Conservation (phyloP, 306 rosid species). For the Vigna radiata region DNA sequence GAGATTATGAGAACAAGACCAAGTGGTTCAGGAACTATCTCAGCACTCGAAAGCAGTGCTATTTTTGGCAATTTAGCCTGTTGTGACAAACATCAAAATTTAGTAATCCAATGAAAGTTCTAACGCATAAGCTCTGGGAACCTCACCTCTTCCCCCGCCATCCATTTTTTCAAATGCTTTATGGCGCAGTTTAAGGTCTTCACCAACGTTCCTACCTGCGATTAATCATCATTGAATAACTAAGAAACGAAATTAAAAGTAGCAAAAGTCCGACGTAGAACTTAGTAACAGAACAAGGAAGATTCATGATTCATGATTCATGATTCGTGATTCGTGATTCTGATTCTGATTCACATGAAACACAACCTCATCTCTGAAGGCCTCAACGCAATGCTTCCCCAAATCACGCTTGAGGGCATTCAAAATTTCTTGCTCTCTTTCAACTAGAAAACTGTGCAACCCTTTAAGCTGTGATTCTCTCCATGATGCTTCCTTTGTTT, state of each 20-base stretch:
- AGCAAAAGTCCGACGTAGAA: not conserved
- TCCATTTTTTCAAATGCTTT: conserved; percentile 61
- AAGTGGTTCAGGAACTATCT: conserved; percentile 76
- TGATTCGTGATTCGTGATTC: not conserved
- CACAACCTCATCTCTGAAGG: conserved; percentile 81
- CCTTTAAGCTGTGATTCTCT: conserved; percentile 72
- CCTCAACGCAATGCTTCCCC: conserved; percentile 75
- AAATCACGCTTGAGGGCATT: conserved; percentile 69
- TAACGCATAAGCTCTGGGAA: not conserved
- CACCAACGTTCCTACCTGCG: conserved; percentile 64
- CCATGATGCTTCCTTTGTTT: conserved; percentile 73
- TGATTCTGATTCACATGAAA: not conserved
- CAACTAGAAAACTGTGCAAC: conserved; percentile 48
- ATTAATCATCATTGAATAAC: conserved; percentile 1
- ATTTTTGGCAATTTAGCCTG: conserved; percentile 73
- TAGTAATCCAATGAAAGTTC: not conserved
- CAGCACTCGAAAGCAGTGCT: conserved; percentile 69
- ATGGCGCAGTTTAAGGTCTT: conserved; percentile 60
- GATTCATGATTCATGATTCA: not conserved
- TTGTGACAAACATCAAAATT: conserved; percentile 26
- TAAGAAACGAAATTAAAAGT: not conserved
- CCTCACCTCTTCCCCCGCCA: conserved; percentile 64
- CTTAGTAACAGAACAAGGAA: not conserved
- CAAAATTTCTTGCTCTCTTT: conserved; percentile 58
- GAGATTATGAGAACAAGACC: conserved; percentile 74